Percentiles rank a stretch among this genome's conserved stretches.
Conservation (phyloP, 164 flowering plant species). For the Hamamelis virginiana region DNA sequence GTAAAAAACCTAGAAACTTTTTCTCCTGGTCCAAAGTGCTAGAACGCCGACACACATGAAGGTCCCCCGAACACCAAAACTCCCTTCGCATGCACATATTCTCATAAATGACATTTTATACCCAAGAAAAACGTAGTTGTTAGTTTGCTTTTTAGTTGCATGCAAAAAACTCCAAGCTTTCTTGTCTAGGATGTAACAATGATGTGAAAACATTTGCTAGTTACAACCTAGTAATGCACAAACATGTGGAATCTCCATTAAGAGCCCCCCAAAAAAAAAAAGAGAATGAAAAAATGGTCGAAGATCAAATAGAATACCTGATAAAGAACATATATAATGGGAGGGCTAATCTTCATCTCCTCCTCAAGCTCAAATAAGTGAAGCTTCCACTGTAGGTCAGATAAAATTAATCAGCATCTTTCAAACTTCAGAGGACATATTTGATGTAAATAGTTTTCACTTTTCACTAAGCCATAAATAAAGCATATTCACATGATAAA, state of each 20-base stretch:
- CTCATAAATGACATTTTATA: too few species aligned
- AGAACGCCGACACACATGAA: not conserved
- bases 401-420: conserved; percentile 5
- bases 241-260: not conserved
- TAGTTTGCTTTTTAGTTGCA: not conserved
- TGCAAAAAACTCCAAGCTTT: not conserved
- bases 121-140: not conserved
- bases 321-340: conserved; percentile 80
- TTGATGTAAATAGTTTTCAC: not conserved
- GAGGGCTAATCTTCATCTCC: conserved; percentile 78
- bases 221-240: not conserved
- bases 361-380: conserved; percentile 88
- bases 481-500: too few species aligned
- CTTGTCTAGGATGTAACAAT: not conserved
- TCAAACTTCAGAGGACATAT: not conserved
- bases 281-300: not conserved
- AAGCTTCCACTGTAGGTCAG: conserved; percentile 85
- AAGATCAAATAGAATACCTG: conserved; percentile 45
- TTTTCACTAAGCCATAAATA: too few species aligned
- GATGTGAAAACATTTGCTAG: not conserved
- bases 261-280: not conserved
- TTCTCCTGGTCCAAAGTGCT: not conserved
- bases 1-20: too few species aligned
- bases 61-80: too few species aligned
- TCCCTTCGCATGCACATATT: too few species aligned